Evolutionary conservation across 176 grass and related monocot genomes (phyloP).

Genomic region (Dactylis glomerata): DNA sequence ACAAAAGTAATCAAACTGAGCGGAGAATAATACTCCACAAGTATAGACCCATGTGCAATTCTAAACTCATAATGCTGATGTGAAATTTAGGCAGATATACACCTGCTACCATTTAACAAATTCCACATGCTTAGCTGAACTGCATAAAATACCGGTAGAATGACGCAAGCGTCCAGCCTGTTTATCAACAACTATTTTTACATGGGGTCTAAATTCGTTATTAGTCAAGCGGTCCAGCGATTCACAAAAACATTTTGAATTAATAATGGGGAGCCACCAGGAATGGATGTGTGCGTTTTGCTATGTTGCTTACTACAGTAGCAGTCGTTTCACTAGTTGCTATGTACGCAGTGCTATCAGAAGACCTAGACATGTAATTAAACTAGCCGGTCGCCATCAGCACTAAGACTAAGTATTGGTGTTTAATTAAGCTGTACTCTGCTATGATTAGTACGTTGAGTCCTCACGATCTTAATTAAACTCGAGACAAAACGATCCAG

Average conservation of each 20-base stretch:
- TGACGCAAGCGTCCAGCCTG: neutral
- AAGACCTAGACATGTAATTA: neutral
- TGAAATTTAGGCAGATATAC: too few species aligned
- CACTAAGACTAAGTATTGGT: neutral
- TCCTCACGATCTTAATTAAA: neutral
- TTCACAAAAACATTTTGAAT: neutral
- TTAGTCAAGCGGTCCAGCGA: neutral
- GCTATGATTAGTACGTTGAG: conserved; percentile 18
- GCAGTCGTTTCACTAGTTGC: neutral
- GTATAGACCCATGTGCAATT: neutral
- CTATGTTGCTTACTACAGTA: neutral
- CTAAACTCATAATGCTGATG: neutral
- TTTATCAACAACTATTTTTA: neutral
- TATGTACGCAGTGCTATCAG: neutral
- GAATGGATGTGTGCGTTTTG: neutral
- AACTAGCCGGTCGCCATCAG: neutral
- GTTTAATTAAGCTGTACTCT: conserved; percentile 23
- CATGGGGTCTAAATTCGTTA: neutral
- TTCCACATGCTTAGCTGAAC: conserved; percentile 33
- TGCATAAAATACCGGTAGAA: neutral
- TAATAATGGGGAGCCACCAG: neutral
- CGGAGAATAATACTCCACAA: neutral
- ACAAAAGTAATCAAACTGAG: neutral
- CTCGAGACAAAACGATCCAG: neutral
- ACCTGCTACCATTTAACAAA: neutral